phyloP scores from a whole-genome alignment of 2,329 filamentous ascomycete species.

The Apiospora sp. region DNA sequence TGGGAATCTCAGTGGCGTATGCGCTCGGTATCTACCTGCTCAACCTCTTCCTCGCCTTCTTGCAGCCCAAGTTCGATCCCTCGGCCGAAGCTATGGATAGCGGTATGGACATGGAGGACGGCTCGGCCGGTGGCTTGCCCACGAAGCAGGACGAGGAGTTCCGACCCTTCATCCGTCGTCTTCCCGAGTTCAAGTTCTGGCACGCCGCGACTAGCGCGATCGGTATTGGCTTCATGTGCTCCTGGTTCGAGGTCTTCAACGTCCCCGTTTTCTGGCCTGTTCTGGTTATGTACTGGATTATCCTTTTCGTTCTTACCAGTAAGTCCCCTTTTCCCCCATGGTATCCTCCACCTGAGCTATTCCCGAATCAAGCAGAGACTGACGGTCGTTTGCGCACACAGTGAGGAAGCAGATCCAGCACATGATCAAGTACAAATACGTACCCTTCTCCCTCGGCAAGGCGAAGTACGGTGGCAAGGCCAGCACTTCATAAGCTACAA shows the following conservation, averaged over 20 bases:
- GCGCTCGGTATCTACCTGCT: constrained; percentile 98
- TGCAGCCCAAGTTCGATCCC: constrained; percentile 98
- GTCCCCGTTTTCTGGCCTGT: constrained; percentile 99
- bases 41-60: constrained; percentile 98
- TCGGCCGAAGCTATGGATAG: constrained; percentile 90
- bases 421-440: constrained; percentile 99
- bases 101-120: constrained; percentile 97
- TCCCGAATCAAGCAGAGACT: neutral
- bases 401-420: constrained; percentile 99
- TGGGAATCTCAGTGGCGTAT: constrained; percentile 78
- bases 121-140: constrained; percentile 80
- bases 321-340: constrained; percentile 51
- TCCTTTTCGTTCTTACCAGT: constrained; percentile 96
- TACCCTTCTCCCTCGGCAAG: constrained; percentile 93
- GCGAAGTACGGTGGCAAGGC: constrained; percentile 73
- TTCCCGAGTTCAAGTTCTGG: constrained; percentile 99
- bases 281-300: constrained; percentile 97
- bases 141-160: constrained; percentile 98
- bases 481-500: constrained; percentile 50
- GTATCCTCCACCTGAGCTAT: constrained; percentile 24
- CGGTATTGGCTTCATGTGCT: constrained; percentile 83
- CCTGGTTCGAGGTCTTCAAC: constrained; percentile 94
- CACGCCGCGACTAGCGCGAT: constrained; percentile 92
- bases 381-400: constrained; percentile 46
- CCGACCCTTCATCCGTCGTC: constrained; percentile 91